Evolutionary conservation across 352 stramenopile species (phyloP).

Genomic region (Globisporangium ultimum): DNA sequence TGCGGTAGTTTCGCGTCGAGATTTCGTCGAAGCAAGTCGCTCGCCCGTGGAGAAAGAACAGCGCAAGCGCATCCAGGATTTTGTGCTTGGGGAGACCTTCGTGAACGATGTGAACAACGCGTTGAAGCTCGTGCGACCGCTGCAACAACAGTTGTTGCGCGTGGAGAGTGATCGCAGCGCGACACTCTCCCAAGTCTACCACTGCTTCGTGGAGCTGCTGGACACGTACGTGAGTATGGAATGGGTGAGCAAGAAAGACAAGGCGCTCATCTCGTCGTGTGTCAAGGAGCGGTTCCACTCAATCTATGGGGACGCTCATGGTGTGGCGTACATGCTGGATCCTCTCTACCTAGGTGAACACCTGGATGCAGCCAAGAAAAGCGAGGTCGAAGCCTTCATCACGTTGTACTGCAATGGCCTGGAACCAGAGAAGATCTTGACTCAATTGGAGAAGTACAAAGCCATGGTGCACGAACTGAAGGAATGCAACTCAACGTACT

Average conservation of each 20-base stretch:
- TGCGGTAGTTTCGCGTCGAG: constrained; percentile 43
- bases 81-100: constrained; percentile 62
- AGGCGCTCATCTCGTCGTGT: constrained; percentile 61
- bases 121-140: constrained; percentile 46
- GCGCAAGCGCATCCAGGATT: constrained; percentile 55
- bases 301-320: constrained; percentile 60
- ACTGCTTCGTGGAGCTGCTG: constrained; percentile 44
- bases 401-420: constrained; percentile 37
- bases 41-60: constrained; percentile 38
- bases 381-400: constrained; percentile 48
- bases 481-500: constrained; percentile 50
- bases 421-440: constrained; percentile 31
- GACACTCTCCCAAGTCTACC: constrained; percentile 50
- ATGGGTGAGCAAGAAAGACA: constrained; percentile 70
- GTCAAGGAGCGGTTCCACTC: constrained; percentile 59
- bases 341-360: constrained; percentile 44
- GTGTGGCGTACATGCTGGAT: constrained; percentile 59
- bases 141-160: constrained; percentile 50
- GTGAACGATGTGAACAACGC: constrained; percentile 52
- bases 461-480: constrained; percentile 47
- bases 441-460: constrained; percentile 49
- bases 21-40: constrained; percentile 45
- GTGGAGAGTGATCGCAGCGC: constrained; percentile 37
- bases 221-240: constrained; percentile 51
- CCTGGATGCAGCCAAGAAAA: constrained; percentile 44